A percentile compares a stretch with the other conserved stretches of the same genome.
phyloP scores from a whole-genome alignment of 129 eudicot genomes.

The Escallonia rubra region DNA sequence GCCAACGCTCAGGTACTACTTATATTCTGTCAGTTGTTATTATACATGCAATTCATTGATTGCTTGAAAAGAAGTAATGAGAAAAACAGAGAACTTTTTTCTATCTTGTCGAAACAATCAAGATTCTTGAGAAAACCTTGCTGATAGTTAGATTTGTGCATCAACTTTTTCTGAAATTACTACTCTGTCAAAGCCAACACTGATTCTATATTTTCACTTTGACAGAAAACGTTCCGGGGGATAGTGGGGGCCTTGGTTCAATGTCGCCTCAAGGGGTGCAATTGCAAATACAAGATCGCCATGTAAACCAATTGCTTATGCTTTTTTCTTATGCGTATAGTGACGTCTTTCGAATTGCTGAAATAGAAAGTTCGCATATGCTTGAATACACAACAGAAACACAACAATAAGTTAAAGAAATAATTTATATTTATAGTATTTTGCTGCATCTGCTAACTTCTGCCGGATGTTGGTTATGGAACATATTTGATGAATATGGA shows the following conservation, averaged over 20 bases:
- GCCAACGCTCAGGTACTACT: slow-evolving; percentile 7
- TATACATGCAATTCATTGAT: neutral
- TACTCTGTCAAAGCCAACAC: neutral
- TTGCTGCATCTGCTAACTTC: too few species aligned
- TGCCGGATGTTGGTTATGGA: too few species aligned
- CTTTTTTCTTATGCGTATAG: neutral
- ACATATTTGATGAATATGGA: too few species aligned
- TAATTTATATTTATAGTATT: too few species aligned
- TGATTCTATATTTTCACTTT: neutral
- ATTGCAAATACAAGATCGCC: slow-evolving; percentile 48
- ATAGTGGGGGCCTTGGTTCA: slow-evolving; percentile 21
- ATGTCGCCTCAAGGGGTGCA: slow-evolving; percentile 46
- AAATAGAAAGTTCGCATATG: too few species aligned
- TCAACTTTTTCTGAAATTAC: neutral
- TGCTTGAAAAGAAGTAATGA: neutral
- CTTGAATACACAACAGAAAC: too few species aligned
- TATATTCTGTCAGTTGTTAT: neutral
- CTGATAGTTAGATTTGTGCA: neutral
- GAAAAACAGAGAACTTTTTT: neutral
- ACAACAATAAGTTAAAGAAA: too few species aligned
- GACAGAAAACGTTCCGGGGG: neutral
- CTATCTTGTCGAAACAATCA: neutral
- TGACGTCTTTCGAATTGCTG: too few species aligned
- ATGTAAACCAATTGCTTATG: slow-evolving; percentile 31
- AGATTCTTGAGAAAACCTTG: neutral